Conservation (phyloP, 2,329 filamentous ascomycete species). For the Alternaria sp. region DNA sequence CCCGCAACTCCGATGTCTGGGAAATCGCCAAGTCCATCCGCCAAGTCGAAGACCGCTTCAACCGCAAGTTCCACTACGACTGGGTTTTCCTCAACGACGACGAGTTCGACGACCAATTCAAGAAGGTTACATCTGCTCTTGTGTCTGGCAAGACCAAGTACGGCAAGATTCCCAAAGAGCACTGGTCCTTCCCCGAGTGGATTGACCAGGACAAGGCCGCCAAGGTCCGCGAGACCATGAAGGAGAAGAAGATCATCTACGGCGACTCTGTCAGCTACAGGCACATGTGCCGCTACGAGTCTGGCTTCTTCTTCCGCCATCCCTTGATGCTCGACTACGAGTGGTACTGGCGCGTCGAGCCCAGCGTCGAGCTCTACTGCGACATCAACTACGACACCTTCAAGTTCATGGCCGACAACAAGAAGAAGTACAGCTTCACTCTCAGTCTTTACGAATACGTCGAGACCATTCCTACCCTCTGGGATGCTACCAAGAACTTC, state of each 20-base stretch:
- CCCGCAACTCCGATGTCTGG: conserved; percentile 93
- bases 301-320: conserved; percentile 98
- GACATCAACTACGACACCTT: conserved; percentile 96
- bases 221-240: conserved; percentile 93
- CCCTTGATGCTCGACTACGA: conserved; percentile 93
- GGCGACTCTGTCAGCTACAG: conserved; percentile 96
- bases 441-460: conserved; percentile 95
- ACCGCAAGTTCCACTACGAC: conserved; percentile 94
- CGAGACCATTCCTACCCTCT: conserved; percentile 94
- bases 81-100: conserved; percentile 99
- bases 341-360: conserved; percentile 99
- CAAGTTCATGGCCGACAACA: conserved; percentile 92
- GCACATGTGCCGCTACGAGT: conserved; percentile 99
- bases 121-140: conserved; percentile 84
- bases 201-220: conserved; percentile 95
- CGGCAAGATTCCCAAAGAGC: conserved; percentile 84
- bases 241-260: conserved; percentile 93
- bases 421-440: conserved; percentile 98
- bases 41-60: conserved; percentile 97
- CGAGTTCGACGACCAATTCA: conserved; percentile 92
- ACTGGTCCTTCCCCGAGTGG: conserved; percentile 96
- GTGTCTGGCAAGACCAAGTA: conserved; percentile 94
- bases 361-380: conserved; percentile 94
- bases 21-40: conserved; percentile 96
- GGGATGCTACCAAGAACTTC: conserved; percentile 95